Evolutionary conservation across 352 stramenopile species (phyloP), one percentile per base, ranked within the genome.

Genomic region (Globisporangium viniferum): DNA sequence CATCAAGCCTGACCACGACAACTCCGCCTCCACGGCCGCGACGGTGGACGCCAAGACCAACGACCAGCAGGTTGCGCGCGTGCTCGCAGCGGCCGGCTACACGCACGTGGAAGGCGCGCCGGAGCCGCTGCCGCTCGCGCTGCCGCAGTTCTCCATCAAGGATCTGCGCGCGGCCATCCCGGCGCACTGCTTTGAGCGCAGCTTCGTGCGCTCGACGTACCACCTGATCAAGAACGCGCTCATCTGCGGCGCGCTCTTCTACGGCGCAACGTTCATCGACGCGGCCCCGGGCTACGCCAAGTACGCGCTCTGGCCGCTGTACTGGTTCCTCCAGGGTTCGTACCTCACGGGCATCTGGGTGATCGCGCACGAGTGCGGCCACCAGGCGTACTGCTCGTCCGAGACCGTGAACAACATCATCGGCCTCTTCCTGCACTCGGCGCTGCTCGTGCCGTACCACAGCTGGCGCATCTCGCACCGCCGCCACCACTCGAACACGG

Each of bases 321-420:
- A 99, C 82, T 98, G 95, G 80, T 99, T 99, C 80, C 93, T 97
- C 77, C 97, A 99, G 85, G 97, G 97, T 72, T 97, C 87, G 66
- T 98, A 99, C 72, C 81, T 98, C 59, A 99, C 97, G 51, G 97
- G 97, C 55, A 90, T 99, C 46, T 99, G 97, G 97, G 96, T 99
- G 36, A 73, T 99, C 10, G 97, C 93, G 0, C 97, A 99, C 76
- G 97, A 99, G 76, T 99, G 97, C 74, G 97, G 97, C 55, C 97
- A 99, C 81, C 94, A 98, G 73, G 92, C 96, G 44, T 99, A 98
- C 78, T 98, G 90, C 41, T 84, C 91, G 24, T 97, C 74, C 49
- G 91, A 99, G 80, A 79, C 86, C 1, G 87, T 99, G 35, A 99
- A 99, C 82, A 98, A 99, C 74, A 60, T 91, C 53, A 89, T 99